Base-by-base conservation (phyloP, 2,329 filamentous ascomycete species). In the Aspergillus hortae region DNA sequence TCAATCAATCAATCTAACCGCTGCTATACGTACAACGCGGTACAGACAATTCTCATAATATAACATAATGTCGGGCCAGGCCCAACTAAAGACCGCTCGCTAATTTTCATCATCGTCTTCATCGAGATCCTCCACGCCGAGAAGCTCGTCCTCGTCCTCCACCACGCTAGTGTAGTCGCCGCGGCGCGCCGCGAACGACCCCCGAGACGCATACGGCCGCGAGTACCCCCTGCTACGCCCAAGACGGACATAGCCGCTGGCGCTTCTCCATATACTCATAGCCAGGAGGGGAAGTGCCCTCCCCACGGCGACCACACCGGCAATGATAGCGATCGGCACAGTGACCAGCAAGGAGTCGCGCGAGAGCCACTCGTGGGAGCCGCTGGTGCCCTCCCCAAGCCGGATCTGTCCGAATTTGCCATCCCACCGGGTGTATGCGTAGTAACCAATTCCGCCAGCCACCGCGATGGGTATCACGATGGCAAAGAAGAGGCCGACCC, bases 331-430 rank as follows among this genome's bases (percentile, higher is more conserved):
- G 48, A 97, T 85, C 2, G 92, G 92, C 61, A 92, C 90, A 63
- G 85, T 86, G 66, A 99, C 80, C 79, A 89, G 89, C 1, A 87
- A 83, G 42, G 86, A 83, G 48, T 95, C 87, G 57, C 82, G 80
- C 64, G 91, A 84, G 56, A 92, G 74, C 70, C 72, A 70, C 46
- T 69, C 68, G 33, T 64, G 64, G 2, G 65, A 59, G 6, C 56
- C 38, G 52, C 58, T 57, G 19, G 53, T 58, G 48, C 56, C 65
- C 57, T 96, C 94, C 51, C 94, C 94, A 12, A 99, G 83, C 19
- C 90, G 83, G 67, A 99, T 92, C 67, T 92, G 87, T 10, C 94
- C 94, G 67, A 97, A 95, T 68, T 95, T 95, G 71, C 85, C 85
- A 61, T 85, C 86, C 89, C 90, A 96, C 72, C 89, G 89, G 54